Evolutionary conservation across 495 filamentous ascomycete species (phyloP), one percentile per base, ranked within the genome.

Genomic region (Hypoxylon intermedium): DNA sequence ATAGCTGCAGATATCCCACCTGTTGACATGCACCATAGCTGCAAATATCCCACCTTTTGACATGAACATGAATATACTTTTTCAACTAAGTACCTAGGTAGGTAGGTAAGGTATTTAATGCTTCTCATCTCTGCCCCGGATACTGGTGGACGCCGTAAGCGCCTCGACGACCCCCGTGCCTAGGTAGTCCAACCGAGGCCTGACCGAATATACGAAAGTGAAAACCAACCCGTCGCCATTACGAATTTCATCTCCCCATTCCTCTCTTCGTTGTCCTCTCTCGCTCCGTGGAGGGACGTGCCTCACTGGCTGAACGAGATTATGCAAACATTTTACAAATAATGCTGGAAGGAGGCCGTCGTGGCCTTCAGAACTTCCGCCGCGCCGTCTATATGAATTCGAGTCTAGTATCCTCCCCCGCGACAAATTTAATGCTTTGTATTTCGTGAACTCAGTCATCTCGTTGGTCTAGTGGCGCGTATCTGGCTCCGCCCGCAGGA

Each of bases 401-500:
- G 28, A 63, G 38, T 62, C 49, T 59, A 53, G 46, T 47, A 46
- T 48, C 41, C 21, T 47, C 48, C 42, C 40, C 42, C 40, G 13
- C 24, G 44, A 52, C 58, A 56, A 61, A 51, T 61, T 58, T 47
- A 55, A 52, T 60, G 46, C 42, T 37, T 13, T 28, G 28, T 63
- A 12, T 43, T 51, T 34, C 41, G 52, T 46, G 20, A 58, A 46
- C 58, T 69, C 70, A 80, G 40, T 79, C 76, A 38, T 74, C 77
- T 28, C 71, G 53, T 44, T 81, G 77, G 30, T 68, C 72, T 57
- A 81, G 50, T 18, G 75, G 72, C 20, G 72, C 70, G 59, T 81
- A 81, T 58, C 67, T 66, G 24, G 66, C 71, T 41, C 68, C 67
- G 18, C 68, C 51, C 30, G 66, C 66, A 20, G 68, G 68, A 31